Base-by-base conservation (phyloP, 2,329 filamentous ascomycete species). In the Coniosporium tulheliwenetii region DNA sequence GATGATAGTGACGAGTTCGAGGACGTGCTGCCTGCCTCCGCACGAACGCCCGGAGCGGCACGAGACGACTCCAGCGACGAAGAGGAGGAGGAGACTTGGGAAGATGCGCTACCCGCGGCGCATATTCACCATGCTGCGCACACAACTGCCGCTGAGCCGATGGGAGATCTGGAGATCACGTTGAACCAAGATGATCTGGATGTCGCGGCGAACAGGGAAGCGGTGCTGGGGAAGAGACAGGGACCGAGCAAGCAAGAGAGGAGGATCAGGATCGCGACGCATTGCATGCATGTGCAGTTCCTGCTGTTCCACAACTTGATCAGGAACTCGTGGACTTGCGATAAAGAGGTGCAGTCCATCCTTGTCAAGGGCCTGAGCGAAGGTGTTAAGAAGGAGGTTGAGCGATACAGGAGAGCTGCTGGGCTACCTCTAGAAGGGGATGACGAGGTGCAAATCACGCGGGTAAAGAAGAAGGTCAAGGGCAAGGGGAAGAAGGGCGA, bases 261-360 rank as follows among this genome's bases (percentile, higher is more conserved):
- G 39, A 73, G 77, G 44, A 81, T 89, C 42, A 74, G 91, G 19
- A 73, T 79, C 30, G 71, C 78, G 3, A 86, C 85, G 1, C 91
- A 98, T 59, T 83, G 84, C 50, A 70, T 94, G 49, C 91, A 98
- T 59, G 86, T 96, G 2, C 79, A 93, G 55, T 75, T 78, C 40
- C 65, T 98, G 12, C 71, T 98, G 44, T 95, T 81, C 70, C 87
- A 96, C 56, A 96, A 96, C 54, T 75, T 84, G 0, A 61, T 91
- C 10, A 76, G 84, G 35, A 95, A 96, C 56, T 69, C 75, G 0
- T 96, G 89, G 80, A 63, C 86, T 14, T 84, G 84, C 49, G 83
- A 96, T 50, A 58, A 70, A 3, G 74, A 82, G 45, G 69, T 93
- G 0, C 84, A 91, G 45, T 75, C 77, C 9, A 81, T 78, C 12